A percentile compares a stretch with the other conserved stretches of the same genome.
Conservation (phyloP, 495 filamentous ascomycete genomes). For the Podospora comata region DNA sequence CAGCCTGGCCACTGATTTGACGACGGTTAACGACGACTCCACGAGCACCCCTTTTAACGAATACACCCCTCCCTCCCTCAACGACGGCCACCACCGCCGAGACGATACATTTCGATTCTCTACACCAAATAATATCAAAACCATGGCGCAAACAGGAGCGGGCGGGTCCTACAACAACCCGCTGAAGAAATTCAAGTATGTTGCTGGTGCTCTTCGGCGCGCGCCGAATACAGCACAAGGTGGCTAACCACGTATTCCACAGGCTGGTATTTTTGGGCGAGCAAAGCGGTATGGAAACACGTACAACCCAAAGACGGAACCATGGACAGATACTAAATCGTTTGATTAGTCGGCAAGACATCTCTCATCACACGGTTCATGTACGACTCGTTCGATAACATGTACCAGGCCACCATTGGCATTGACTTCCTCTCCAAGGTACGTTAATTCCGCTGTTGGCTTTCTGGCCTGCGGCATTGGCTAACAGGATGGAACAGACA, state of each 20-base stretch:
- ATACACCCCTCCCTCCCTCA: neutral
- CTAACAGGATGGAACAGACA: conserved; percentile 57
- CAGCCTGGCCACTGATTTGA: neutral
- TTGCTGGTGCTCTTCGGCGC: neutral
- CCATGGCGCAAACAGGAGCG: conserved; percentile 51
- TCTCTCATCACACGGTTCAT: conserved; percentile 98
- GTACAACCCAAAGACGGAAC: neutral
- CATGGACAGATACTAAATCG: conserved; percentile 20
- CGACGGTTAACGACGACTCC: neutral
- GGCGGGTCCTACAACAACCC: conserved; percentile 96
- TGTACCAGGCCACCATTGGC: conserved; percentile 98
- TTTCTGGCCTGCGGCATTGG: conserved; percentile 7
- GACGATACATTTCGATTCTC: neutral
- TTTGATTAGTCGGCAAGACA: conserved; percentile 84
- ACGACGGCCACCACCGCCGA: neutral
- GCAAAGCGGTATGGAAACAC: conserved; percentile 76
- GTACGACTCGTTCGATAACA: conserved; percentile 99
- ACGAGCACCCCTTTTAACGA: conserved; percentile 12
- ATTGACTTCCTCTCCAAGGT: conserved; percentile 99
- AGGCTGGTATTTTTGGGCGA: conserved; percentile 96
- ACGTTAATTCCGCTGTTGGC: conserved; percentile 24
- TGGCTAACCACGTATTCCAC: conserved; percentile 10
- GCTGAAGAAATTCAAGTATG: conserved; percentile 98
- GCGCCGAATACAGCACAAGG: neutral
- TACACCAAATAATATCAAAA: conserved; percentile 18